Evolutionary conservation across 345 rosid species (phyloP).

Genomic region (Abelmoschus esculentus): DNA sequence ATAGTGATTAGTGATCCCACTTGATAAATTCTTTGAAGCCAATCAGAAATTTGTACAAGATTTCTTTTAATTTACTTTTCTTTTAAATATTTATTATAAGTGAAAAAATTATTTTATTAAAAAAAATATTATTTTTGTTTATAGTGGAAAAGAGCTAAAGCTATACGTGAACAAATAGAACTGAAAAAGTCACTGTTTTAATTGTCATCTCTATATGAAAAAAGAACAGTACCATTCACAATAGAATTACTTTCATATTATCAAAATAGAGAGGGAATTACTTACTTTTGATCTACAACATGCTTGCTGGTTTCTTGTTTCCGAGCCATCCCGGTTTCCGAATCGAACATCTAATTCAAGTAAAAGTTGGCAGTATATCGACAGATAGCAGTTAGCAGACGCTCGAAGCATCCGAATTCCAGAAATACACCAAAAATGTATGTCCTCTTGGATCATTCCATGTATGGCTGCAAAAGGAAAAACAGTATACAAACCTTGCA

Average conservation of each 20-base stretch:
- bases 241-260: neutral
- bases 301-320: neutral
- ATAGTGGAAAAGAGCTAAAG: too few species aligned
- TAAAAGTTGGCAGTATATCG: neutral
- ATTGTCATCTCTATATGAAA: neutral
- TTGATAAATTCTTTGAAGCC: too few species aligned
- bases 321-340: neutral
- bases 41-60: too few species aligned
- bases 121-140: too few species aligned
- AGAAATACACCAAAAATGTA: neutral
- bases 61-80: too few species aligned
- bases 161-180: too few species aligned
- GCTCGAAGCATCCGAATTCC: conserved; percentile 3
- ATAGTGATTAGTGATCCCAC: too few species aligned
- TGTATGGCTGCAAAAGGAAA: neutral
- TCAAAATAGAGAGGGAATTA: neutral
- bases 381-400: neutral
- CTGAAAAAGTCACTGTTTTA: neutral
- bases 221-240: conserved; percentile 21
- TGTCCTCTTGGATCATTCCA: neutral
- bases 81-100: too few species aligned
- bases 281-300: conserved; percentile 9
- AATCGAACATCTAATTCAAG: neutral
- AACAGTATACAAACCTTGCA: neutral
- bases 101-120: too few species aligned